These are phyloP conservation scores for Croton setiger DNA, from an alignment of 441 rosid genomes.

Conservation along the genomic window DNA sequence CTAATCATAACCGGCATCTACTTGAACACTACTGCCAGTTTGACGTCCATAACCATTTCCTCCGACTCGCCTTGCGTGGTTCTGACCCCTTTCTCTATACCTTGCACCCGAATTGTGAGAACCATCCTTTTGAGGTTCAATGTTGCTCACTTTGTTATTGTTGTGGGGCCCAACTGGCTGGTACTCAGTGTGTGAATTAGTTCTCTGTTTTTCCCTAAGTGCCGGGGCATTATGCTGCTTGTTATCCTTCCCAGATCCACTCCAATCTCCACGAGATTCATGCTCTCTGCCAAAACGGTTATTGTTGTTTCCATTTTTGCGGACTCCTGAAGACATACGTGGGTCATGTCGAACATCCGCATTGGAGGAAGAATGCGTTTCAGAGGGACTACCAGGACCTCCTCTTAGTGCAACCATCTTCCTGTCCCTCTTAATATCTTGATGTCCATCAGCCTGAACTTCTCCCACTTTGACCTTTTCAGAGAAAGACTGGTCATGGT, in stretches of 20 bases:
- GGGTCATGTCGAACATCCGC: slow-evolving; percentile 45
- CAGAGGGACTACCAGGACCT: slow-evolving; percentile 27
- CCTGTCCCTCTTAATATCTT: slow-evolving; percentile 49
- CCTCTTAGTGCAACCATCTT: slow-evolving; percentile 32
- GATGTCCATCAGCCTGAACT: slow-evolving; percentile 27
- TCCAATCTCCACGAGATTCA: slow-evolving; percentile 72
- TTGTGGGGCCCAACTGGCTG: slow-evolving; percentile 74
- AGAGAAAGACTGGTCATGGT: slow-evolving; percentile 26
- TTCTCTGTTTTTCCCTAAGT: slow-evolving; percentile 62
- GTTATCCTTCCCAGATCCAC: slow-evolving; percentile 51
- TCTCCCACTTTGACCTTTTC: slow-evolving; percentile 39
- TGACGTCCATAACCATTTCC: slow-evolving; percentile 47
- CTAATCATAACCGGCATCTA: slow-evolving; percentile 43
- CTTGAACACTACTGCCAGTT: slow-evolving; percentile 37
- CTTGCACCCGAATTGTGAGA: slow-evolving; percentile 49
- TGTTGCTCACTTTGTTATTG: slow-evolving; percentile 33
- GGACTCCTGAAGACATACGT: slow-evolving; percentile 39
- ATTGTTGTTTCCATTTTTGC: slow-evolving; percentile 52
- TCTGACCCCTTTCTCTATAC: slow-evolving; percentile 67
- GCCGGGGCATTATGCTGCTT: slow-evolving; percentile 42
- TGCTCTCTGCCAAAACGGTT: slow-evolving; percentile 54
- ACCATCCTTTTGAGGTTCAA: slow-evolving; percentile 52
- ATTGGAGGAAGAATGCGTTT: slow-evolving; percentile 30
- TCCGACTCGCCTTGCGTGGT: slow-evolving; percentile 60
- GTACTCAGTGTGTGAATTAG: slow-evolving; percentile 60